Percentiles rank a stretch among this genome's conserved stretches.
Conservation (phyloP, 306 rosid genomes). For the Lathyrus sativus region DNA sequence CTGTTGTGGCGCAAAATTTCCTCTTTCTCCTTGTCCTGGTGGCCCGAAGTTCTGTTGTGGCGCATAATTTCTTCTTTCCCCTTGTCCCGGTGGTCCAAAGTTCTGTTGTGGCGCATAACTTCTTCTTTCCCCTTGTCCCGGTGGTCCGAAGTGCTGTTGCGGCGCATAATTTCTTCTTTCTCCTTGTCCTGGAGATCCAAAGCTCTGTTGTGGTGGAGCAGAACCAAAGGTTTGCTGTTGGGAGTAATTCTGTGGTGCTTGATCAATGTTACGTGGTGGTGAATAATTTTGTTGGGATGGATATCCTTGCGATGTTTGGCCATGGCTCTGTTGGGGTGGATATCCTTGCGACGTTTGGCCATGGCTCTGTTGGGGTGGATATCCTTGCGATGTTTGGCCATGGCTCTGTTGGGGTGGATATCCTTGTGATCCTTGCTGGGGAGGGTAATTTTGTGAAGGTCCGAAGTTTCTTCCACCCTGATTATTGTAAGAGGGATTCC, state of each 20-base stretch:
- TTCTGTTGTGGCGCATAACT: slow-evolving; percentile 43
- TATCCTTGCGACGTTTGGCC: background rate
- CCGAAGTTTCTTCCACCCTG: slow-evolving; percentile 59
- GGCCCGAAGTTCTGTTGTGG: slow-evolving; percentile 47
- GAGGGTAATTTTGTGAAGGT: slow-evolving; percentile 49
- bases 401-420: slow-evolving; percentile 35
- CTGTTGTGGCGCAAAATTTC: slow-evolving; percentile 25
- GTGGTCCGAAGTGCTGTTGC: slow-evolving; percentile 45
- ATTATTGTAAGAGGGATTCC: slow-evolving; percentile 47
- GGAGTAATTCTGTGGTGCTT: slow-evolving; percentile 38
- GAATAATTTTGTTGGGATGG: slow-evolving; percentile 31
- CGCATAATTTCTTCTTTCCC: slow-evolving; percentile 38
- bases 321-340: slow-evolving; percentile 32
- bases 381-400: background rate
- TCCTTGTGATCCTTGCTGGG: slow-evolving; percentile 35
- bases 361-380: slow-evolving; percentile 25
- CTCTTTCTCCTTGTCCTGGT: no score
- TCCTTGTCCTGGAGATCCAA: slow-evolving; percentile 44
- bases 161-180: slow-evolving; percentile 35
- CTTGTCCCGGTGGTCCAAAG: slow-evolving; percentile 50
- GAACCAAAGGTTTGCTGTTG: slow-evolving; percentile 42
- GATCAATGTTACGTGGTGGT: slow-evolving; percentile 45
- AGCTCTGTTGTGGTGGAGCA: slow-evolving; percentile 43
- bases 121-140: slow-evolving; percentile 41
- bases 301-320: slow-evolving; percentile 1